Evolutionary conservation across 768 basidiomycete species (phyloP).

Genomic region (Daedaleopsis sinensis): DNA sequence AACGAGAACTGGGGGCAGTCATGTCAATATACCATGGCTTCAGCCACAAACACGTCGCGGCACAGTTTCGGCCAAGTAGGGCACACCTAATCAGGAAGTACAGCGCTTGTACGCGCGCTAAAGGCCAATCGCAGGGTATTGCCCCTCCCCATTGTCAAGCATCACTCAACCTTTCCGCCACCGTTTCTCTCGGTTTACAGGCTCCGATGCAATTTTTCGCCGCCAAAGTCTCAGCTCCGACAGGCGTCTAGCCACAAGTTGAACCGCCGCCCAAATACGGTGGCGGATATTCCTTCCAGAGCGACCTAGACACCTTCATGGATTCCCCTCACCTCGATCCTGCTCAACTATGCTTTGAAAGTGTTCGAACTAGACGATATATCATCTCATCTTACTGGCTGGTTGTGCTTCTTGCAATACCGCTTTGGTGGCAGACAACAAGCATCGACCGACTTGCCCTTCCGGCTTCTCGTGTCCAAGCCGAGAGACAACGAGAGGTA

Average conservation of each 20-base stretch:
- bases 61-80: no score
- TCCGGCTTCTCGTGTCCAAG: constrained; percentile 60
- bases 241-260: neutral
- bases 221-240: neutral
- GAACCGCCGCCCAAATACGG: neutral
- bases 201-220: constrained; percentile 2
- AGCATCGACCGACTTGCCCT: constrained; percentile 83
- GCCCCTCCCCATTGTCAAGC: neutral
- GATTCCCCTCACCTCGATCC: constrained; percentile 44
- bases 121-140: no score
- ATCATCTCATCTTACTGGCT: constrained; percentile 81
- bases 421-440: constrained; percentile 94
- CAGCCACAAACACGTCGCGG: no score
- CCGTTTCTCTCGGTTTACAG: constrained; percentile 4
- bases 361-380: constrained; percentile 48
- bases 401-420: constrained; percentile 74
- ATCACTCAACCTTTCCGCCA: constrained; percentile 15
- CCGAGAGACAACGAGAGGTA: constrained; percentile 42
- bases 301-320: constrained; percentile 6
- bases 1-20: no score
- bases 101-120: no score
- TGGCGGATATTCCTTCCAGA: constrained; percentile 1
- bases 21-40: no score
- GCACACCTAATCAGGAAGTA: no score
- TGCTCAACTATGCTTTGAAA: constrained; percentile 55